These are phyloP conservation scores for Sapria himalayana DNA, from an alignment of 345 rosid genomes.

Conservation along the genomic window DNA sequence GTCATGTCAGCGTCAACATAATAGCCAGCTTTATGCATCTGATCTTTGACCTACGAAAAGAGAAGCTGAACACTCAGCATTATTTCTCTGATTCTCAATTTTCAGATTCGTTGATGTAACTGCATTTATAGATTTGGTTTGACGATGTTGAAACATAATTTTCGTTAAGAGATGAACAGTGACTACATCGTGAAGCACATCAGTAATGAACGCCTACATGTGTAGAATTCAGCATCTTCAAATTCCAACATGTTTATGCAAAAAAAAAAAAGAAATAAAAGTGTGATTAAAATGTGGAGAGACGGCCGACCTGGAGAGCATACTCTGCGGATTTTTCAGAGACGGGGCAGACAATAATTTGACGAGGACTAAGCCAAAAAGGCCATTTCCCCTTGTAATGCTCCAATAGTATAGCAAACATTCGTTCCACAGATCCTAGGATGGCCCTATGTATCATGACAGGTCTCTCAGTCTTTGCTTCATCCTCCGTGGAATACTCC, in stretches of 20 bases:
- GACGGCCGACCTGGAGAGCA: slow-evolving; percentile 47
- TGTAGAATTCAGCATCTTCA: no score
- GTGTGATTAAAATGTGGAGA: no score
- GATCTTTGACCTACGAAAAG: slow-evolving; percentile 31
- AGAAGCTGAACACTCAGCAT: no score
- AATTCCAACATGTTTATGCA: no score
- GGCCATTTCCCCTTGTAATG: slow-evolving; percentile 99
- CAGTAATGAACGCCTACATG: no score
- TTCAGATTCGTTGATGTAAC: no score
- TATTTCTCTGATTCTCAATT: no score
- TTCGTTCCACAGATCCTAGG: slow-evolving; percentile 90
- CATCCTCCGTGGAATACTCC: slow-evolving; percentile 80
- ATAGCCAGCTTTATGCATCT: slow-evolving; percentile 55
- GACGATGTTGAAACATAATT: no score
- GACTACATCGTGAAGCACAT: no score
- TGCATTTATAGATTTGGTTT: no score
- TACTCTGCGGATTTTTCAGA: slow-evolving; percentile 68
- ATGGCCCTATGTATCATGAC: slow-evolving; percentile 94
- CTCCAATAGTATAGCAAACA: slow-evolving; percentile 81
- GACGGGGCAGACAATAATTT: slow-evolving; percentile 90
- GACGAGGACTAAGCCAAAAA: slow-evolving; percentile 97
- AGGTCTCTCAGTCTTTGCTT: slow-evolving; percentile 59
- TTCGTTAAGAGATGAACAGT: no score
- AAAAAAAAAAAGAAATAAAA: no score
- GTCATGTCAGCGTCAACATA: slow-evolving; percentile 57